Conservation (phyloP, 768 basidiomycete species). For the Lentinula sp. region DNA sequence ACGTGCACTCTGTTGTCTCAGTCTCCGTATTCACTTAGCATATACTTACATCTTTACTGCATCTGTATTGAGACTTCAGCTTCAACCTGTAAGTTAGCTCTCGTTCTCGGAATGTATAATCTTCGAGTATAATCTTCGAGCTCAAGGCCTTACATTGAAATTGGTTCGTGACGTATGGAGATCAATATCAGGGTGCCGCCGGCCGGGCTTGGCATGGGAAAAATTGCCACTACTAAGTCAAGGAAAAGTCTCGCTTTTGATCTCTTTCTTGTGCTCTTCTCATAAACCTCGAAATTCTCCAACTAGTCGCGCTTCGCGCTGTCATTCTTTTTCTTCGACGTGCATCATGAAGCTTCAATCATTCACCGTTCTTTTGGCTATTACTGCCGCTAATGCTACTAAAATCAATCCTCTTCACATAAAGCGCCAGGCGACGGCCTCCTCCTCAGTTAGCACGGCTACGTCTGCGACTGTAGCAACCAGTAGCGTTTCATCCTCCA, state of each 20-base stretch:
- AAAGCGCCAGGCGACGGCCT: conserved; percentile 33
- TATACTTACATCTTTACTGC: conserved; percentile 27
- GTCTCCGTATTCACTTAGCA: conserved; percentile 8
- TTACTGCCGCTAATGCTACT: conserved; percentile 30
- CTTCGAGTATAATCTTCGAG: too few relatives aligned
- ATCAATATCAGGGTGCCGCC: not conserved
- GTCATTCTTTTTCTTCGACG: conserved; percentile 16
- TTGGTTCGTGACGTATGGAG: not conserved
- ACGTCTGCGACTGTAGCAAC: conserved; percentile 10
- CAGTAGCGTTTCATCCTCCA: conserved; percentile 6
- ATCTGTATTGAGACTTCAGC: conserved; percentile 19
- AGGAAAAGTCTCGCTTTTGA: not conserved
- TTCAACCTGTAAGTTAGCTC: not conserved
- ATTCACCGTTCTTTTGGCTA: conserved; percentile 38
- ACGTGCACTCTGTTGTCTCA: conserved; percentile 12
- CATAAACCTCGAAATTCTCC: not conserved
- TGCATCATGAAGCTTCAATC: conserved; percentile 38
- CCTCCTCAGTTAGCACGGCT: conserved; percentile 9
- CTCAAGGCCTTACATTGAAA: too few relatives aligned
- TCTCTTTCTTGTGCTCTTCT: not conserved
- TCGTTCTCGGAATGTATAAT: not conserved
- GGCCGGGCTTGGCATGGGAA: not conserved
- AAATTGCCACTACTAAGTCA: not conserved
- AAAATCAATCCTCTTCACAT: conserved; percentile 29
- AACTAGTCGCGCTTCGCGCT: conserved; percentile 9